A percentile compares a stretch with the other conserved stretches of the same genome.
Evolutionary conservation across 495 filamentous ascomycete genomes (phyloP).

Genomic region (Staphylotrichum longicolle): DNA sequence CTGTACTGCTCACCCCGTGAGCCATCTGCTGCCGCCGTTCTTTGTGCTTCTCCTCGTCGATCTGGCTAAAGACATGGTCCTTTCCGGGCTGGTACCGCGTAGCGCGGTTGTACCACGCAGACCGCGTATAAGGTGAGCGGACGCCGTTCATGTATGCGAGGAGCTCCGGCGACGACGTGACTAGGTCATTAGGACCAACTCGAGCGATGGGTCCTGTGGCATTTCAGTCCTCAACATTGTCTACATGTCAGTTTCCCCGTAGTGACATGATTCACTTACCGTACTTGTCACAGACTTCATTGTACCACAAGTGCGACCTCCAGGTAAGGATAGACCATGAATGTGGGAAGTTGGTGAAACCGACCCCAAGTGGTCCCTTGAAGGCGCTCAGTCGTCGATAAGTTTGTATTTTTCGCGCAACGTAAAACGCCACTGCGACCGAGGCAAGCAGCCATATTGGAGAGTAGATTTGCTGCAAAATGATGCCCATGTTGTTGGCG

Average conservation of each 20-base stretch:
- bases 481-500: too few relatives aligned
- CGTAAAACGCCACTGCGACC: not conserved
- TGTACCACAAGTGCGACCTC: not conserved
- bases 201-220: slow-evolving; percentile 1
- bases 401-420: not conserved
- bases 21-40: slow-evolving; percentile 4
- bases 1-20: not conserved
- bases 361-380: not conserved
- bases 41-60: not conserved
- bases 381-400: not conserved
- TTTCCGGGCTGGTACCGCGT: not conserved
- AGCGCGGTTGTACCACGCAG: not conserved
- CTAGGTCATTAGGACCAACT: not conserved
- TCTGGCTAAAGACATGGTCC: slow-evolving; percentile 2
- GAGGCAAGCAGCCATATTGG: not conserved
- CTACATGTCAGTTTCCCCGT: too few relatives aligned
- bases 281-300: not conserved
- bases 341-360: not conserved
- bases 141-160: not conserved
- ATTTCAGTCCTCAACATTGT: too few relatives aligned
- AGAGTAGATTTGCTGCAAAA: too few relatives aligned
- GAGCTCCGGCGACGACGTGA: not conserved
- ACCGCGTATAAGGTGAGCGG: not conserved
- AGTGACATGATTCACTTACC: not conserved
- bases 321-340: not conserved